Conservation (phyloP, 805 yeast species). For the Pichia sporocuriosa region DNA sequence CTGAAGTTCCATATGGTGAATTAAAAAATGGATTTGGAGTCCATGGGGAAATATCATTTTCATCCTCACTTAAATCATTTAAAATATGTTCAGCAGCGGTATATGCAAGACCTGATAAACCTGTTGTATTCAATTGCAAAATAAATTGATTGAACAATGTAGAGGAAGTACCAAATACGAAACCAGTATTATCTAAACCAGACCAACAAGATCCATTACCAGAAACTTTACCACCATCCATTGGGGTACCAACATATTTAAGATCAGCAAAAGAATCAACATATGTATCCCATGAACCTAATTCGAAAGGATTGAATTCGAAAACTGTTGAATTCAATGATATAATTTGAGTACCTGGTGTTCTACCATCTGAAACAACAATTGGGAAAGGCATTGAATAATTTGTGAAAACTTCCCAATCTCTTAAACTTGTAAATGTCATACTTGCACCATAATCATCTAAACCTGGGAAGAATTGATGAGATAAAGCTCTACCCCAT, state of each 20-base stretch:
- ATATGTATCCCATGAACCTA: constrained; percentile 87
- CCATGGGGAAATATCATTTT: constrained; percentile 65
- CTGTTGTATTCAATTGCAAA: constrained; percentile 49
- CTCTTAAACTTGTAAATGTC: constrained; percentile 51
- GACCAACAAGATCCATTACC: constrained; percentile 41
- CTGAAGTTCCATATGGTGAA: constrained; percentile 32
- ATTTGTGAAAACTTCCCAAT: constrained; percentile 51
- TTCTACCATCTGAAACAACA: constrained; percentile 56
- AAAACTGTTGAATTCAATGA: constrained; percentile 63
- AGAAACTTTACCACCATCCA: constrained; percentile 51
- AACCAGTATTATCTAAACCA: constrained; percentile 80
- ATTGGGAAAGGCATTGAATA: constrained; percentile 71
- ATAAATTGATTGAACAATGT: constrained; percentile 67
- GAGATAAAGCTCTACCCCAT: constrained; percentile 73
- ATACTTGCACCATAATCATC: constrained; percentile 59
- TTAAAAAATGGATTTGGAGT: constrained; percentile 65
- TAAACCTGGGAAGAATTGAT: constrained; percentile 60
- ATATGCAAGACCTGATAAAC: constrained; percentile 40
- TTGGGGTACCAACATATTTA: constrained; percentile 63
- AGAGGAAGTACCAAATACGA: constrained; percentile 76
- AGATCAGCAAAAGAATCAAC: constrained; percentile 58
- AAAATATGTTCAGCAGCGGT: constrained; percentile 42
- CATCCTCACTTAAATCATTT: constrained; percentile 34
- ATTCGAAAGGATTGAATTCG: constrained; percentile 57
- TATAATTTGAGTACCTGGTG: constrained; percentile 52